phyloP scores from a whole-genome alignment of 1,284 basidiomycete species.

The Chondrostereum purpureum region DNA sequence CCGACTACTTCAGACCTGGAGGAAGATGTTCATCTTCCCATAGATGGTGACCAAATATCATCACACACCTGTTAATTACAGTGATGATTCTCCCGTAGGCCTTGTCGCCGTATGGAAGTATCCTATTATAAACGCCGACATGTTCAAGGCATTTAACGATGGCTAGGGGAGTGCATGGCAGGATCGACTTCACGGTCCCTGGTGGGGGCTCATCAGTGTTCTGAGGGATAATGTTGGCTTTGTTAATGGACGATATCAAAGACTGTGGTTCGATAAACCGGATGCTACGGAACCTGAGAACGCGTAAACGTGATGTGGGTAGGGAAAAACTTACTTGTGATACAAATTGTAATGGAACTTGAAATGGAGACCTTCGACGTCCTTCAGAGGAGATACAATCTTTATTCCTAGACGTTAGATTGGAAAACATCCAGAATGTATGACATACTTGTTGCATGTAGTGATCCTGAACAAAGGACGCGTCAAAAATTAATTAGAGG shows the following conservation, averaged over 20 bases:
- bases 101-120: constrained; percentile 90
- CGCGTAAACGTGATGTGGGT: constrained; percentile 4
- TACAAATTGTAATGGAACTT: constrained; percentile 96
- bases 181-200: constrained; percentile 87
- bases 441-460: constrained; percentile 85
- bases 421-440: background rate
- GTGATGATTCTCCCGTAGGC: constrained; percentile 92
- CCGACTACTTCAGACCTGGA: constrained; percentile 92
- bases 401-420: constrained; percentile 24
- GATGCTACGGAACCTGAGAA: constrained; percentile 41
- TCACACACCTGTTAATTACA: constrained; percentile 80
- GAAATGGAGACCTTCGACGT: constrained; percentile 95
- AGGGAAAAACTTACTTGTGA: constrained; percentile 67
- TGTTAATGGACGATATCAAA: constrained; percentile 42
- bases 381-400: constrained; percentile 93
- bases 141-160: constrained; percentile 94
- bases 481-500: constrained; percentile 2
- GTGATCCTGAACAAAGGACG: constrained; percentile 64
- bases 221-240: constrained; percentile 25
- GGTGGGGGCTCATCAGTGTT: constrained; percentile 61
- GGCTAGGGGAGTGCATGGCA: constrained; percentile 95
- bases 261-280: constrained; percentile 69
- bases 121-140: constrained; percentile 86
- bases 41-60: background rate
- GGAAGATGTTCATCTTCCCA: background rate